Percentiles rank a stretch among this genome's conserved stretches.
These are phyloP conservation scores for Astragalus membranaceus DNA, from an alignment of 306 rosid genomes.

Conservation along the genomic window DNA sequence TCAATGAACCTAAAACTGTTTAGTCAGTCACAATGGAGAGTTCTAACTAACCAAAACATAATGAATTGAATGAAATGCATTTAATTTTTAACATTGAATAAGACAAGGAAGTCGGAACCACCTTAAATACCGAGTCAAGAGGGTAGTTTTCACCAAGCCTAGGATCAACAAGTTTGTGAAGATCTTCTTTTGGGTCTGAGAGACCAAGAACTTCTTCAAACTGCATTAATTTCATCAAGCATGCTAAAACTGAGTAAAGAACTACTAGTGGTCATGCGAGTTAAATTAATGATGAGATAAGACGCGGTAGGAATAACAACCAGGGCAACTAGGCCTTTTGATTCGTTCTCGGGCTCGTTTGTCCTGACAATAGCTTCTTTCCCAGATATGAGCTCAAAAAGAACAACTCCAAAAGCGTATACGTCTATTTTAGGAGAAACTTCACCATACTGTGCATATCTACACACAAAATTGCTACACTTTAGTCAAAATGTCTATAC, in stretches of 20 bases:
- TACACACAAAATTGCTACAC: slow-evolving; percentile 8
- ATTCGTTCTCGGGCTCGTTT: slow-evolving; percentile 37
- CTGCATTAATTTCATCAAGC: slow-evolving; percentile 44
- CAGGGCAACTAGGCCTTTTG: slow-evolving; percentile 60
- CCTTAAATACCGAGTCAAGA: slow-evolving; percentile 53
- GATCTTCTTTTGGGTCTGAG: slow-evolving; percentile 45
- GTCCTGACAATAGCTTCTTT: slow-evolving; percentile 57
- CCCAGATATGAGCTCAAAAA: slow-evolving; percentile 58
- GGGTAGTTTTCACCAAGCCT: slow-evolving; percentile 40
- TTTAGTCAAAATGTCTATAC: neutral
- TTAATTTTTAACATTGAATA: neutral
- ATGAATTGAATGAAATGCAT: no score
- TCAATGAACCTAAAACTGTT: no score
- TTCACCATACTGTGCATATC: slow-evolving; percentile 70
- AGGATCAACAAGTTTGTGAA: slow-evolving; percentile 43
- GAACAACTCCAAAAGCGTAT: slow-evolving; percentile 75
- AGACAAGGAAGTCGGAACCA: slow-evolving; percentile 5
- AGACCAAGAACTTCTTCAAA: slow-evolving; percentile 49
- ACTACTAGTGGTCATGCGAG: neutral
- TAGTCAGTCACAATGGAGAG: no score
- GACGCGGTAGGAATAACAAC: slow-evolving; percentile 25
- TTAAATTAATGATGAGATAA: neutral
- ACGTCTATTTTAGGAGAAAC: slow-evolving; percentile 60
- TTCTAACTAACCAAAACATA: no score
- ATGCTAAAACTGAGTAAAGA: neutral